Base-by-base conservation (phyloP, 2,329 filamentous ascomycete genomes). In the Xylaria hypoxylon region DNA sequence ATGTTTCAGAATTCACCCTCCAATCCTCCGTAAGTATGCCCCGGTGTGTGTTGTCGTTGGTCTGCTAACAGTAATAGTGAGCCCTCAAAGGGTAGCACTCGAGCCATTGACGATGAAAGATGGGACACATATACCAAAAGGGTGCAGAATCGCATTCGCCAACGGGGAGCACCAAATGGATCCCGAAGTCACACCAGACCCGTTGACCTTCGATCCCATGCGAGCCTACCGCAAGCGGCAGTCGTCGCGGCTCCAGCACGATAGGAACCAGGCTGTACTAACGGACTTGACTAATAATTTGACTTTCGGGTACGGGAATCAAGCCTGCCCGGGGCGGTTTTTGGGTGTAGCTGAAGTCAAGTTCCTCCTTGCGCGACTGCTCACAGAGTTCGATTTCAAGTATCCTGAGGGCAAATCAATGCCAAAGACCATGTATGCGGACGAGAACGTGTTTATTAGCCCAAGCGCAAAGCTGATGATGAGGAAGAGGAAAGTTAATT, bases 51-150 rank as follows among this genome's bases (percentile, higher is more conserved):
- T 28, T 13, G 15, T 5, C 15, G 35, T 11, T 28, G 22, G 19
- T 28, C 15, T 55, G 15, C 52, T 55, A 42, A 55, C 42, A 10
- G 7, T 3, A 28, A 38, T n/a, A 67, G 68, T 70, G 48, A 44
- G 19, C 26, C 65, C 65, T 15, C 67, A 69, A 44, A 58, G 62
- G 17, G 44, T 67, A 15, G 62, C 69, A 3, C 11, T 64, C 2
- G 47, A 65, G 33, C 7, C 55, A 15, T 19, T 62, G 10, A 70
- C 60, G n/a, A 42, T 70, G 2, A 70, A 71, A 15, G 71, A 72
- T 28, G 71, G 71, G 26, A 72, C 68, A 1, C 22, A 65, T 24
- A 60, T 72, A n/a, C 60, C 68, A 1, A 52, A 56, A 11, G 68
- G 64, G 8, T 28, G 66, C 1, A 38, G 48, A 6, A 55, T 70